Base-by-base conservation (phyloP, 2,329 filamentous ascomycete genomes). In the Sclerotinia spermophila region DNA sequence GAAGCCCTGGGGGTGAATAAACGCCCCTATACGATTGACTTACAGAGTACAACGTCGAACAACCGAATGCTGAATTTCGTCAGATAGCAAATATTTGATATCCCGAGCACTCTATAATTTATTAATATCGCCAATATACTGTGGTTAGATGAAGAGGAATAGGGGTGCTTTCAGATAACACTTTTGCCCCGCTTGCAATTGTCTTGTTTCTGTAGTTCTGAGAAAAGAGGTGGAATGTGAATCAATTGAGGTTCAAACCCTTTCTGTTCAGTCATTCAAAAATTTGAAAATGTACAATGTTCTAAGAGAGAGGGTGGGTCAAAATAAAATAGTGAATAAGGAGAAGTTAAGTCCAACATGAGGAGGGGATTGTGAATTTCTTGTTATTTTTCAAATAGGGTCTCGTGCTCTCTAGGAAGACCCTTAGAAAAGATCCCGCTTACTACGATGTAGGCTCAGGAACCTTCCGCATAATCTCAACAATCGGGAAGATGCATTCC, bases 401-500 rank as follows among this genome's bases (percentile, higher is more conserved):
- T 62, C 60, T 62, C 60, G 60, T 62, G 60, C 60, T 33, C 42
- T 45, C 13, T 17, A 27, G 60, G 60, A 62, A 45, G 60, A 35
- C 60, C 60, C 60, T 62, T 44, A 62, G 24, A 45, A 62, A 21
- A 45, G 21, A 45, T 38, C 56, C 58, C 60, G 27, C 60, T 62
- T 62, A 38, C 24, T 24, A 53, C 3, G n/a, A n/a, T n/a, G 45
- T 56, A 60, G 27, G 38, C 59, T 40, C 60, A 62, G 60, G 60
- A 62, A 62, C 60, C 24, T 62, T 62, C 60, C 60, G 60, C 60
- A 62, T 62, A 62, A 62, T 62, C 42, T 33, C 59, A 62, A 62
- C 59, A 33, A 62, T 45, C 60, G 42, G 60, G 60, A 62, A 45
- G 27, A 40, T 62, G 17, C 19, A 10, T 33, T 45, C 27, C 33